A percentile compares a stretch with the other conserved stretches of the same genome.
These are phyloP conservation scores for Blastomyces percursus DNA, from an alignment of 2,329 filamentous ascomycete genomes.

Conservation along the genomic window DNA sequence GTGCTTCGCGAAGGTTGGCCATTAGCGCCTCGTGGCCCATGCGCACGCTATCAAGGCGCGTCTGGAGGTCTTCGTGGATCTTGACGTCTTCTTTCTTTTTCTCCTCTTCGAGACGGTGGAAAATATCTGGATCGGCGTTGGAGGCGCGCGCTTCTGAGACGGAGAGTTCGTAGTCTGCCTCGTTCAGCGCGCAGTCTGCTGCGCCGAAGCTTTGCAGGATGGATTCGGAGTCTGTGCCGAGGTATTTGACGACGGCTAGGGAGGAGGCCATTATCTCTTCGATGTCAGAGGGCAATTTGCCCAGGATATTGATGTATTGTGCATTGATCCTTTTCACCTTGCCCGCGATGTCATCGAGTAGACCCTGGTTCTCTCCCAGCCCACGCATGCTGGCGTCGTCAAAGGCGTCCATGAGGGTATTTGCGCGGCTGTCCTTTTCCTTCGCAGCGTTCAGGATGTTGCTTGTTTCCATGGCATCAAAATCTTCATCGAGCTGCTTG, in stretches of 20 bases:
- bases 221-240: conserved; percentile 36
- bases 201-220: conserved; percentile 38
- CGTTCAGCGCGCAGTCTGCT: conserved; percentile 41
- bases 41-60: conserved; percentile 33
- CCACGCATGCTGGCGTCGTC: conserved; percentile 42
- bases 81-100: conserved; percentile 41
- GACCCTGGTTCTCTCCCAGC: conserved; percentile 42
- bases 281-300: conserved; percentile 27
- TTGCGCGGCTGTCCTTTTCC: conserved; percentile 40
- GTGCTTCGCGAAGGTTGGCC: conserved; percentile 29
- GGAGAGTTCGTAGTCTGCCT: conserved; percentile 43
- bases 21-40: conserved; percentile 30
- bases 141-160: conserved; percentile 42
- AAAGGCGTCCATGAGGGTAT: conserved; percentile 40
- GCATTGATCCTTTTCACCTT: conserved; percentile 33
- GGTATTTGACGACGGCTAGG: conserved; percentile 28
- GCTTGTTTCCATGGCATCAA: conserved; percentile 42
- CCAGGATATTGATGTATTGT: conserved; percentile 22
- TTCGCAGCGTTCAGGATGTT: conserved; percentile 40
- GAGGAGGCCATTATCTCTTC: conserved; percentile 30
- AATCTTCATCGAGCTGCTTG: conserved; percentile 39
- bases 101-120: conserved; percentile 34
- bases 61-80: conserved; percentile 32
- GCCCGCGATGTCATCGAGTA: conserved; percentile 39
- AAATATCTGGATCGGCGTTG: conserved; percentile 32